Evolutionary conservation across 106 monocot species (phyloP), one percentile per base, ranked within the genome.

Genomic region (Iris macrosiphon): DNA sequence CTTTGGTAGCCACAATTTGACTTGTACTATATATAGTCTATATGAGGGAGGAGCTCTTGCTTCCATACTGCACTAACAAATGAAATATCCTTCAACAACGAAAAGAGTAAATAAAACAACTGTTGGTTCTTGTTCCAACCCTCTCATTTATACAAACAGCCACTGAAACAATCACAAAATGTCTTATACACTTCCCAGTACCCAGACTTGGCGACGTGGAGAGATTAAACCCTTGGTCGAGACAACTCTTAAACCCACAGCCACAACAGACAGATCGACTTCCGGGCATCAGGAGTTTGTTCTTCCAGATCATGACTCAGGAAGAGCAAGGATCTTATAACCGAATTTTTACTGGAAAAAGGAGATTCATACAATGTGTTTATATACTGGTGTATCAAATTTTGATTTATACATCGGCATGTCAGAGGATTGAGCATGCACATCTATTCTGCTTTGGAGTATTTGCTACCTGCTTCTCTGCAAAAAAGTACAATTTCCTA

Each of bases 391-490:
- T n/a, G n/a, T n/a, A n/a, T n/a, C n/a, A n/a, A n/a, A n/a, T n/a
- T n/a, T 6, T 4, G 4, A 6, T 35, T 10, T 35, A 4, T 35
- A 10, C 34, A 35, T 6, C 10, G 4, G 34, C 10, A 9, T 34
- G 27, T 71, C 62, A 71, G 3, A 72, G 71, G 12, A 72, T 64
- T 17, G 57, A 31, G 63, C 71, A 72, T 24, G 48, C 38, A 64
- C 71, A 72, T 31, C 62, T 45, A 14, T 57, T 62, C 19, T 25
- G 33, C 49, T 72, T 72, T 31, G 56, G 49, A 17, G 71, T 26
- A 17, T 72, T 55, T 15, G 57, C 71, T n/a, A 63, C 37, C 56
- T 57, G 71, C 37, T 72, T 72, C 47, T 72, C 71, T 72, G 56
- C 44, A 35, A 62, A 15, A 11, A 25, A 6, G 10, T 3, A 3